Percentiles rank a stretch among this genome's conserved stretches.
Conservation (phyloP, 805 yeast species). For the Kluyveromyces dobzhanskii region DNA sequence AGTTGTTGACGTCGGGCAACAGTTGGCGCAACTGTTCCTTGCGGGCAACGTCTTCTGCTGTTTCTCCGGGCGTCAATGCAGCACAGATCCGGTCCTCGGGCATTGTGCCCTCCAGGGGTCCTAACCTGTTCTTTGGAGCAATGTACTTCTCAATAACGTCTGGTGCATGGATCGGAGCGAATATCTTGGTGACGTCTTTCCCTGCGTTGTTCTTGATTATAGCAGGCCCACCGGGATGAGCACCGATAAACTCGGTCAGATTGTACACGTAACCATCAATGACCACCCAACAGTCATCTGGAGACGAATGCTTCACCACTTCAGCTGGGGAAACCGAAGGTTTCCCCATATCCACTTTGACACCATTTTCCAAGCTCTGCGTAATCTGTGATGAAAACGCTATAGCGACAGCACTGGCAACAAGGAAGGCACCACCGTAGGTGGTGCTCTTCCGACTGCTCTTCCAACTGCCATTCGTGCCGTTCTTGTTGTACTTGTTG, state of each 20-base stretch:
- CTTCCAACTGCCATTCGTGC: too few relatives aligned
- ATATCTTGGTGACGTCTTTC: conserved; percentile 72
- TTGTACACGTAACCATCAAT: conserved; percentile 75
- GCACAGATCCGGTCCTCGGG: conserved; percentile 23
- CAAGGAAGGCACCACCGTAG: background rate
- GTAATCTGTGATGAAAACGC: background rate
- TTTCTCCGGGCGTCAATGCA: conserved; percentile 29
- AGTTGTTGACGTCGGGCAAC: conserved; percentile 61
- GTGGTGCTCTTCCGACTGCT: background rate
- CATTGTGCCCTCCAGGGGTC: conserved; percentile 37
- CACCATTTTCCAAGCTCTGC: conserved; percentile 9
- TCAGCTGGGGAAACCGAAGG: conserved; percentile 35
- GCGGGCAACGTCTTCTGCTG: conserved; percentile 22
- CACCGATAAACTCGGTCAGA: conserved; percentile 59
- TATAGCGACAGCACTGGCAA: conserved; percentile 5
- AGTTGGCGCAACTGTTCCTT: conserved; percentile 29
- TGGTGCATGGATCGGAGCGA: conserved; percentile 86
- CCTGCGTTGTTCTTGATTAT: conserved; percentile 79
- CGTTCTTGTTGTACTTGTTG: background rate
- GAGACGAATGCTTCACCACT: conserved; percentile 59
- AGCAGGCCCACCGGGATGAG: conserved; percentile 76
- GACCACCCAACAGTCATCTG: conserved; percentile 76
- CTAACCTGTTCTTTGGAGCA: conserved; percentile 53
- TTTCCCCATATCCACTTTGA: conserved; percentile 11
- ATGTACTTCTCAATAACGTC: conserved; percentile 66